Conservation (phyloP, 164 flowering plant genomes). For the Platanus orientalis region DNA sequence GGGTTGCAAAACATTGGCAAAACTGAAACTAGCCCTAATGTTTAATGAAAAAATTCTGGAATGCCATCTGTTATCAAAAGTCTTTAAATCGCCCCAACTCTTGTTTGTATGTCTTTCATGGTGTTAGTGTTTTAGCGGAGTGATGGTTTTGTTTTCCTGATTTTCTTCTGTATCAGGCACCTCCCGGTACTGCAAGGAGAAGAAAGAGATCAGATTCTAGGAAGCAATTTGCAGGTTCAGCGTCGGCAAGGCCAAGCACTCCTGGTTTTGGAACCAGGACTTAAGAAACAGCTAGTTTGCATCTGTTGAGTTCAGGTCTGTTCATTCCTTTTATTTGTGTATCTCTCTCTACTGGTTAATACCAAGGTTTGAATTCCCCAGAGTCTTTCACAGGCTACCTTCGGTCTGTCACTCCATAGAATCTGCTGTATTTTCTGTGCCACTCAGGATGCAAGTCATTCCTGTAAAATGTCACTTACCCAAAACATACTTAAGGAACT, state of each 20-base stretch:
- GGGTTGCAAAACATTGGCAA: too few relatives aligned
- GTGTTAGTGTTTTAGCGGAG: neutral
- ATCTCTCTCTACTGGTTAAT: too few relatives aligned
- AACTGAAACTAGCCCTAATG: neutral
- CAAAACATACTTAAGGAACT: too few relatives aligned
- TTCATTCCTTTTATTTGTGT: neutral
- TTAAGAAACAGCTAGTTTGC: slow-evolving; percentile 17
- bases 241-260: slow-evolving; percentile 59
- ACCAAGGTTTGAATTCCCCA: too few relatives aligned
- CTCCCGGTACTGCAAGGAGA: slow-evolving; percentile 87
- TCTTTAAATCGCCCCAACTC: too few relatives aligned
- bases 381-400: too few relatives aligned
- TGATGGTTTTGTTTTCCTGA: neutral
- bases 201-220: slow-evolving; percentile 62
- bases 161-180: slow-evolving; percentile 38
- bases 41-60: neutral
- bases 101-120: neutral
- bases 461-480: too few relatives aligned
- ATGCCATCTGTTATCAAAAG: too few relatives aligned
- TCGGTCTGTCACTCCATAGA: too few relatives aligned
- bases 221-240: slow-evolving; percentile 53
- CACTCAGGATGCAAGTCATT: too few relatives aligned
- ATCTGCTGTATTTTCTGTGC: too few relatives aligned
- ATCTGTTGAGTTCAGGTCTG: neutral
- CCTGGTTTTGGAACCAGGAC: slow-evolving; percentile 73